These are phyloP conservation scores for Paecilomyces variotii DNA, from an alignment of 2,329 filamentous ascomycete genomes.

Conservation along the genomic window DNA sequence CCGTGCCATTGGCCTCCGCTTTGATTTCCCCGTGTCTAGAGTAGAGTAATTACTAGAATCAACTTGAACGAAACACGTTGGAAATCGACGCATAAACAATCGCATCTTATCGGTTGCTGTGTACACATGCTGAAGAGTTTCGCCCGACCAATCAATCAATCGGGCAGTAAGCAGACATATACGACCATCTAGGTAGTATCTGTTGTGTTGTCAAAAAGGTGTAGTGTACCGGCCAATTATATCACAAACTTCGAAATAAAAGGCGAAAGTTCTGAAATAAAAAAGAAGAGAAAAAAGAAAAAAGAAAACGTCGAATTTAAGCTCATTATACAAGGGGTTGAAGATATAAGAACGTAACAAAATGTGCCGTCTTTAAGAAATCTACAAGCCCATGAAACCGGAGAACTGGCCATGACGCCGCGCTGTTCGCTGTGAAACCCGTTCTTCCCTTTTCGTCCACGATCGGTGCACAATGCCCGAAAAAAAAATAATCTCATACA, in stretches of 20 bases:
- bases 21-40: no score
- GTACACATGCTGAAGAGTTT: no score
- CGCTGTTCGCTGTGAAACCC: not conserved
- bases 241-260: not conserved
- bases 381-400: not conserved
- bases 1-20: no score
- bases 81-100: no score
- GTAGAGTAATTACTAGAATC: no score
- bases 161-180: not conserved
- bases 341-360: not conserved
- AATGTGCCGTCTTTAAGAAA: not conserved
- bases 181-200: not conserved
- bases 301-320: not conserved
- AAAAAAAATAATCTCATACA: not conserved
- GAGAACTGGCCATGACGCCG: not conserved
- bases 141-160: no score
- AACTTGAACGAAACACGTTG: no score
- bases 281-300: no score
- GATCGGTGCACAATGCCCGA: not conserved
- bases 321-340: not conserved
- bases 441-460: not conserved
- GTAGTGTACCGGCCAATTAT: not conserved
- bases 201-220: no score
- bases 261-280: not conserved
- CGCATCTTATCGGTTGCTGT: no score